These are phyloP conservation scores for Neoboletus brunneissimus DNA, from an alignment of 768 basidiomycete species.

Conservation along the genomic window DNA sequence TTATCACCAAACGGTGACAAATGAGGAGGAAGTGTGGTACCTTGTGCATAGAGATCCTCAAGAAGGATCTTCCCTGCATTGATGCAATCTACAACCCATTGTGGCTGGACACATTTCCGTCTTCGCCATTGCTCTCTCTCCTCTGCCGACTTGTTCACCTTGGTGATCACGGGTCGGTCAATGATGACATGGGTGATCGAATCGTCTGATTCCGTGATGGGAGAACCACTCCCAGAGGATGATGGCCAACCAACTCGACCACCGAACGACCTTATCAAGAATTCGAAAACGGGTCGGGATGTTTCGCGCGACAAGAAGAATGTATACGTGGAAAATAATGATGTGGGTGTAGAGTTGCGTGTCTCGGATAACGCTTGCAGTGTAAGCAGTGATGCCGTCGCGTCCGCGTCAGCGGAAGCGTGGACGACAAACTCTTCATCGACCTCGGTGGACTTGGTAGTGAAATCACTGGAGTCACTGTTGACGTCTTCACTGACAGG, in stretches of 20 bases:
- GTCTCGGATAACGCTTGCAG: constrained; percentile 62
- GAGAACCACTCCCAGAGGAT: constrained; percentile 79
- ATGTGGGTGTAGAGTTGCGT: constrained; percentile 53
- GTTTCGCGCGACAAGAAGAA: constrained; percentile 95
- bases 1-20: constrained; percentile 90
- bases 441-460: constrained; percentile 31
- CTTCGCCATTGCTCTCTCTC: constrained; percentile 60
- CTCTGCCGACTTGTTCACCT: constrained; percentile 47
- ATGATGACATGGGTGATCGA: constrained; percentile 94
- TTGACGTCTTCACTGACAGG: constrained; percentile 37
- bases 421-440: constrained; percentile 71
- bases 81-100: constrained; percentile 97
- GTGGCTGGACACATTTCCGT: constrained; percentile 91
- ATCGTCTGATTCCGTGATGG: constrained; percentile 71
- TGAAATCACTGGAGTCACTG: constrained; percentile 34
- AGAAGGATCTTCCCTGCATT: constrained; percentile 83
- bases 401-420: constrained; percentile 49
- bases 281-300: constrained; percentile 89
- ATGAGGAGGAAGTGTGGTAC: constrained; percentile 87
- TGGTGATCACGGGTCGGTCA: constrained; percentile 71
- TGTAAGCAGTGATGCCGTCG: constrained; percentile 56
- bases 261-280: constrained; percentile 87
- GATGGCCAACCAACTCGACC: constrained; percentile 89
- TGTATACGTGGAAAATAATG: constrained; percentile 79
- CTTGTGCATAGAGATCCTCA: constrained; percentile 84